A percentile compares a stretch with the other conserved stretches of the same genome.
Evolutionary conservation across 257 asterid genomes (phyloP).

Genomic region (Cinchona pubescens): DNA sequence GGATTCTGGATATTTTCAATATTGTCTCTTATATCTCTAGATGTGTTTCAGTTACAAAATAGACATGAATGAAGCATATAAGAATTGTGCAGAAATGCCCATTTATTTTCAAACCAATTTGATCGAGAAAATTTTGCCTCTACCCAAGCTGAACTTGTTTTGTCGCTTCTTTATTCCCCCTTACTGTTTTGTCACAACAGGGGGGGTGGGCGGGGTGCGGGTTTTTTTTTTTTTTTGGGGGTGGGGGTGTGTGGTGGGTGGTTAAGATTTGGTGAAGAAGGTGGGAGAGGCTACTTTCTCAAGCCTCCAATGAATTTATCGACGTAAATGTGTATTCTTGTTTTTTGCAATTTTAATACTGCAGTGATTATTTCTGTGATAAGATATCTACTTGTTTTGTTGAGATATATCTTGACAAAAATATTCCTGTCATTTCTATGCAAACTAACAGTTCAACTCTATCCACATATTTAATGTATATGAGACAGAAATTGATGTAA

Average conservation of each 20-base stretch:
- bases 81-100: conserved; percentile 16
- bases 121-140: conserved; percentile 1
- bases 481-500: too few relatives aligned
- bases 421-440: too few relatives aligned
- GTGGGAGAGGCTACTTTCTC: too few relatives aligned
- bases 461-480: too few relatives aligned
- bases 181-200: too few relatives aligned
- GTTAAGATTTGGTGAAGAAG: too few relatives aligned
- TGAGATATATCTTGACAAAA: too few relatives aligned
- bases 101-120: neutral
- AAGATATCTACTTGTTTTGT: neutral
- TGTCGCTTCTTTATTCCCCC: neutral
- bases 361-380: too few relatives aligned
- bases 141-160: neutral
- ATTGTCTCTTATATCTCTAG: neutral
- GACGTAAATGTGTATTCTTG: too few relatives aligned
- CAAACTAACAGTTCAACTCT: too few relatives aligned
- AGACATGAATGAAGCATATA: neutral
- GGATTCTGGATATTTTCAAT: conserved; percentile 10
- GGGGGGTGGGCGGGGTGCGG: too few relatives aligned
- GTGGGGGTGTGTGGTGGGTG: neutral
- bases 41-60: conserved; percentile 1
- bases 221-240: neutral
- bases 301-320: too few relatives aligned
- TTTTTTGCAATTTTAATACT: neutral